Conservation (phyloP, 2,329 filamentous ascomycete genomes). For the Plectosphaerella plurivora region DNA sequence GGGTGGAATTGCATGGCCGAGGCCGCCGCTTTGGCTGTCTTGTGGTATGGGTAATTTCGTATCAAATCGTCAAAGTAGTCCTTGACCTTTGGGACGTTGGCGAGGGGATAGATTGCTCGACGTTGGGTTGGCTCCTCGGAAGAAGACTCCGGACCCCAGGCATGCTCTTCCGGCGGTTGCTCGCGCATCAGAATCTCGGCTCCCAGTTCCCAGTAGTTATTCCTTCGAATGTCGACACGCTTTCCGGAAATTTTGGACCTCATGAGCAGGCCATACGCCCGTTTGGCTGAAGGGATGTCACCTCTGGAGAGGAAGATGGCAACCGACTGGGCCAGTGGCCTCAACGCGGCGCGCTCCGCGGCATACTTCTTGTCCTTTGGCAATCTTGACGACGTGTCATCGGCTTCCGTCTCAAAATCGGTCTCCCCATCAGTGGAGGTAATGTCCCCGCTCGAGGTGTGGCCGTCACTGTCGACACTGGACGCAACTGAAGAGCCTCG, state of each 20-base stretch:
- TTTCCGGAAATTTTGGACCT: constrained; percentile 44
- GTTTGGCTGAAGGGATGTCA: constrained; percentile 66
- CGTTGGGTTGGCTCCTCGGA: not conserved
- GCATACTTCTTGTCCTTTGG: constrained; percentile 7
- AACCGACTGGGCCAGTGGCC: constrained; percentile 45
- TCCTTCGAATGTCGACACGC: constrained; percentile 62
- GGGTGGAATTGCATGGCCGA: constrained; percentile 76
- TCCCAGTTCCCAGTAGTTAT: constrained; percentile 76
- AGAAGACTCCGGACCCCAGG: too few relatives aligned
- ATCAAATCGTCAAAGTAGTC: constrained; percentile 75
- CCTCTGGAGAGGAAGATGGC: constrained; percentile 68
- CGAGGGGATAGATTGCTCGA: constrained; percentile 19
- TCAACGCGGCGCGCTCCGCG: constrained; percentile 10
- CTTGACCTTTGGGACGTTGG: constrained; percentile 40
- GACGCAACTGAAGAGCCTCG: not conserved
- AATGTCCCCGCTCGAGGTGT: not conserved
- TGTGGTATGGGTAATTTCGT: constrained; percentile 68
- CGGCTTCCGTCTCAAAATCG: constrained; percentile 6
- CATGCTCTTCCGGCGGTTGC: constrained; percentile 22
- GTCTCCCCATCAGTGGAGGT: not conserved
- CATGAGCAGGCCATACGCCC: constrained; percentile 68
- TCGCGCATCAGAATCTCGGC: constrained; percentile 76
- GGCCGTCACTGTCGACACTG: not conserved
- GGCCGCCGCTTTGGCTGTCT: constrained; percentile 50
- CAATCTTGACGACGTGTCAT: constrained; percentile 13